Evolutionary conservation across 805 yeast genomes (phyloP), one percentile per base, ranked within the genome.

Genomic region (Brettanomyces custersianus): DNA sequence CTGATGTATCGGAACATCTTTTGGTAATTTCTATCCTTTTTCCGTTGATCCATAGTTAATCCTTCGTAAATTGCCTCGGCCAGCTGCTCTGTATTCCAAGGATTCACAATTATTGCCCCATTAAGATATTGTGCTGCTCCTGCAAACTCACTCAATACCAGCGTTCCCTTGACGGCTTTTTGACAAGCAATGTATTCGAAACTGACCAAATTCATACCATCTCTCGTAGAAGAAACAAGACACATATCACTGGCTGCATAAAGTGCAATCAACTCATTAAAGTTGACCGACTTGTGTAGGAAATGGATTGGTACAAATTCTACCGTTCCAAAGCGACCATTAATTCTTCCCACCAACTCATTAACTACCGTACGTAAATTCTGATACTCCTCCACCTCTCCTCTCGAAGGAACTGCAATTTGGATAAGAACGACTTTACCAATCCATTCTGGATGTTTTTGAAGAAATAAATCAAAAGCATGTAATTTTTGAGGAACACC

Each of bases 81-180:
- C 54, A 90, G 60, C 47, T 92, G 98, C 47, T 92, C 98, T 17
- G 88, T 90, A 55, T 90, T 92, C 99, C 99, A 92, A 3, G 99
- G 99, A 53, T 92, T 92, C 16, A 92, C 95, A 40, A 92, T 76
- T 11, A 90, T 57, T 2, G 95, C 87, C 18, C 99, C 99, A 53
- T 92, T 90, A 44, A 92, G 66, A 1, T 94, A 82, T 62, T 92
- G 99, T 1, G 98, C 97, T n/a, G 98, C 98, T 33, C 99, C 99
- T 0, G 98, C 92, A 62, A 92, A 92, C 62, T 92, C 99, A 29
- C 94, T 80, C 43, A 92, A 59, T 33, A 92, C 83, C 47, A 92
- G 67, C 3, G 87, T 77, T 7, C 99, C 99, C 43, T 86, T 78
- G 42, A 77, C 77, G 32, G 79, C 78, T 35, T 55, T 46, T 60